Base-by-base conservation (phyloP, 1,284 basidiomycete species). In the Somion occarium region DNA sequence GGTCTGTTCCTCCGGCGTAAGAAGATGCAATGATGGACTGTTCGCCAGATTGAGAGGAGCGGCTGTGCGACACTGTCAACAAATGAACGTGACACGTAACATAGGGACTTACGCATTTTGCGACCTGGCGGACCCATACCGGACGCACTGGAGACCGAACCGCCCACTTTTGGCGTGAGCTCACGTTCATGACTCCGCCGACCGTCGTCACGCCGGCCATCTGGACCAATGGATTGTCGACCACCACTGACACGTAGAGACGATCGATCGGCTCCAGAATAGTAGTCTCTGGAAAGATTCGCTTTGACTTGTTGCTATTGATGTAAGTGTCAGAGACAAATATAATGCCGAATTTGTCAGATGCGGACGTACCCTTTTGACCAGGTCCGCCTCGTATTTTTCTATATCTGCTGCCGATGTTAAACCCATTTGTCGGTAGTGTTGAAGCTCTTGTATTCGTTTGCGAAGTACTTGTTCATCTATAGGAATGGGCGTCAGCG, bases 381-480 rank as follows among this genome's bases (percentile, higher is more conserved):
- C 72, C 45, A 83, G 73, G 61, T 93, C 91, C 27, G 73, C 68
- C 41, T 94, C 89, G 62, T 91, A 97, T 61, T 86, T 88, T 45
- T 95, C 91, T 42, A 93, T 90, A 59, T 97, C 94, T n/a, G 85
- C 83, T 3, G 83, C 71, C 0, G 86, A 89, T 1, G 83, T 85
- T 39, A 97, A 73, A 0, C 94, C 94, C 64, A 91, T 80, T 37
- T 87, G 78, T 12, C 94, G 83, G 66, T 92, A 95, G 53, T 88
- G 83, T 61, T 98, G 94, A 20, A 98, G 73, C 57, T 97, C 93
- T 51, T 85, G 78, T 61, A 97, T 95, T 39, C 87, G 78, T 62
- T 91, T 92, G 4, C 93, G 82, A 11, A 98, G 74, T 46, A 88
- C 75, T 20, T 88, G 82, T 69, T 97, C 93, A 59, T 93, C 93